Conservation (phyloP, 2,329 filamentous ascomycete genomes). For the Botryotinia convoluta region DNA sequence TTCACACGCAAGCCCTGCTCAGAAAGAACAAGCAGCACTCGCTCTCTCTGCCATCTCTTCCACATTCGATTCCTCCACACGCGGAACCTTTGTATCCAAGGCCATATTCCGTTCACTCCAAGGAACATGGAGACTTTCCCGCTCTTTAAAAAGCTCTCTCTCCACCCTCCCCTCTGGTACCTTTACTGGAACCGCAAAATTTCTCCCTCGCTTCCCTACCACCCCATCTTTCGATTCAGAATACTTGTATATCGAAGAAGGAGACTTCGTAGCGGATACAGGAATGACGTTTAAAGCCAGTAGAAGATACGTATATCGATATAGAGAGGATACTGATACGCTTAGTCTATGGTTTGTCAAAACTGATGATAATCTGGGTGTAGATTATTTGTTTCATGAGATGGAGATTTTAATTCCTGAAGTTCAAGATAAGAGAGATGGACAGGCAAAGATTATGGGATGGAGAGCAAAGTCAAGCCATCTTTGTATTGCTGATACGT, state of each 20-base stretch:
- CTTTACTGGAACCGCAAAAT: constrained; percentile 63
- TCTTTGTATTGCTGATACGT: constrained; percentile 69
- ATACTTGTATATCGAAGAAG: constrained; percentile 68
- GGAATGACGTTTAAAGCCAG: constrained; percentile 44
- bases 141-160: constrained; percentile 53
- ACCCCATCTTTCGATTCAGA: constrained; percentile 44
- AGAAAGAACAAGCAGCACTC: constrained; percentile 43
- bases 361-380: constrained; percentile 52
- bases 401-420: constrained; percentile 54
- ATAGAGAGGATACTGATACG: constrained; percentile 55
- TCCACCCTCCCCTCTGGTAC: constrained; percentile 61
- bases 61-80: constrained; percentile 26
- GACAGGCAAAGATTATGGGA: background rate
- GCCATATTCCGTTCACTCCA: constrained; percentile 70
- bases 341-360: constrained; percentile 74
- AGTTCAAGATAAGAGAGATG: constrained; percentile 33
- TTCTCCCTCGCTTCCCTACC: constrained; percentile 61
- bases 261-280: constrained; percentile 57
- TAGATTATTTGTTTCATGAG: constrained; percentile 74
- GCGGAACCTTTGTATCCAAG: constrained; percentile 54
- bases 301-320: constrained; percentile 70
- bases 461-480: constrained; percentile 61
- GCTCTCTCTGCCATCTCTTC: constrained; percentile 38
- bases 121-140: constrained; percentile 64
- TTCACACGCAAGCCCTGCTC: constrained; percentile 42